Evolutionary conservation across 495 filamentous ascomycete species (phyloP).

Genomic region (Podospora australis): DNA sequence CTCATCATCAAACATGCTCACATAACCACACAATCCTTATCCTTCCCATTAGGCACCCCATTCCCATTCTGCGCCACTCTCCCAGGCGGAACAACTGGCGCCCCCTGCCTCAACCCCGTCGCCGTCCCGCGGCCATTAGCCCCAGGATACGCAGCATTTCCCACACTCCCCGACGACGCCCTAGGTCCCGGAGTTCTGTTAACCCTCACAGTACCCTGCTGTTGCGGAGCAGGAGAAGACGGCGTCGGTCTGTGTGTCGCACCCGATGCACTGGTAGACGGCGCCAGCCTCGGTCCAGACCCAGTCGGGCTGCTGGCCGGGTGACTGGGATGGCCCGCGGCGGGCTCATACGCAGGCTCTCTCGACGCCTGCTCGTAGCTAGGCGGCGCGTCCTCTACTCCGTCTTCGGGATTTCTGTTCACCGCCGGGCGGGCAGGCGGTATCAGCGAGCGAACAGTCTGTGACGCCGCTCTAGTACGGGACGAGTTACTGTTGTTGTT

Average conservation of each 20-base stretch:
- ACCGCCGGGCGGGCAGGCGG: conserved; percentile 28
- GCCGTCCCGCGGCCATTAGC: conserved; percentile 3
- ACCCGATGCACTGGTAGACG: neutral
- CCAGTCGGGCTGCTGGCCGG: conserved; percentile 34
- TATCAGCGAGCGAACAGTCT: conserved; percentile 40
- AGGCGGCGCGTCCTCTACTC: conserved; percentile 61
- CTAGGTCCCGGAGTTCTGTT: neutral
- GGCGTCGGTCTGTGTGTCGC: neutral
- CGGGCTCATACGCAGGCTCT: conserved; percentile 56
- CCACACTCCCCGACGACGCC: neutral
- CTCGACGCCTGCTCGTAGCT: conserved; percentile 75
- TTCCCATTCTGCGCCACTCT: too few relatives aligned
- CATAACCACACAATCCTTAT: neutral
- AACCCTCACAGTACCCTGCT: neutral
- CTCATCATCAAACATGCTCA: neutral
- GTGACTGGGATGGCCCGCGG: conserved; percentile 50
- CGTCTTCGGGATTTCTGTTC: conserved; percentile 37
- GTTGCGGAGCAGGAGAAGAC: neutral
- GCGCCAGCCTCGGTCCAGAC: conserved; percentile 3
- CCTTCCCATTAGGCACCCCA: neutral
- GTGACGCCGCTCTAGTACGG: conserved; percentile 18
- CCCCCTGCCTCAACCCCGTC: conserved; percentile 23
- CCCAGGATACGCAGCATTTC: conserved; percentile 2
- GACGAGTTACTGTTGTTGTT: neutral
- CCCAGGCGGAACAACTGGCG: conserved; percentile 2